Evolutionary conservation across 179 eudicot genomes (phyloP), one percentile per base, ranked within the genome.

Genomic region (Heliamphora pulchella): DNA sequence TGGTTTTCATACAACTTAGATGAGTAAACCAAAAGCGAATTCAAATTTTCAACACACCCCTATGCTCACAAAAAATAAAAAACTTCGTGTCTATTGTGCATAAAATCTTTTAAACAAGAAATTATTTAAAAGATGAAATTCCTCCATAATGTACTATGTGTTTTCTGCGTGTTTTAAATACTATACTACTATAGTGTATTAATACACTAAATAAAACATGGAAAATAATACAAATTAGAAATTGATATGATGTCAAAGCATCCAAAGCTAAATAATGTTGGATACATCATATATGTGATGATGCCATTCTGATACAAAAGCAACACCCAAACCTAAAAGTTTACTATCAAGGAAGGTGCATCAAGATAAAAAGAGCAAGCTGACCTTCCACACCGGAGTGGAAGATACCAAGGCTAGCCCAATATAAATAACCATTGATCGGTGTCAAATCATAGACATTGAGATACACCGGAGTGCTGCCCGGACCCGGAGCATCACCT

Each of bases 361-460:
- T 72, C 65, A 78, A 71, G 57, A 44, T 43, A 69, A 18, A 22
- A 20, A 76, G 53, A 17, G 62, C 69, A 59, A 51, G 66, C 83
- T 71, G 17, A 91, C 94, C 94, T 89, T 89, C 89, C 4, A 91
- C 78, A 13, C 94, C 94, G 44, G 91, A 70, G 88, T 91, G 94
- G 78, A 89, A 91, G 78, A 88, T 83, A 67, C 94, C 94, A 58
- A 89, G 80, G 77, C 94, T 92, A 17, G 92, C 92, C 94, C 94
- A 91, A 74, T 86, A 91, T 65, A 89, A 59, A 71, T 88, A 91
- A 71, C 92, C 92, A 83, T 91, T 91, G 43, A 79, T 39, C 10
- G 88, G 88, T 61, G 94, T 89, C 86, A 91, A 88, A 76, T 91
- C 94, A 71, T 91, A 91, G 13, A 91, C 94, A 74, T 91, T 91